Conservation (phyloP, 2,329 filamentous ascomycete species). For the Epichloe gansuensis region DNA sequence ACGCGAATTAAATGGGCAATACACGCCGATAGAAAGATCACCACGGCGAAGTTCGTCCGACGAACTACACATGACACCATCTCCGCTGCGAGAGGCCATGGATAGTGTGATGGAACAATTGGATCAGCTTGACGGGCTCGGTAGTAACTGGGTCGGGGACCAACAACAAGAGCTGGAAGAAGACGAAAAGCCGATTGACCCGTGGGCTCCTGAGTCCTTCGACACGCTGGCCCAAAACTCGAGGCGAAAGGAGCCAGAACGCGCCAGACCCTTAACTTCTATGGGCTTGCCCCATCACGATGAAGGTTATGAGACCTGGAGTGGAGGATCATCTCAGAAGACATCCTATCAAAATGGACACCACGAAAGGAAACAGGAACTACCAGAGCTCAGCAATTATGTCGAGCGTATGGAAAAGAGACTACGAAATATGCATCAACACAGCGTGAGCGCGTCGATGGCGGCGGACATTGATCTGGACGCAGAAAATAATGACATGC, state of each 20-base stretch:
- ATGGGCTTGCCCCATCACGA: slow-evolving; percentile 55
- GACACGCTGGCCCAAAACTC: slow-evolving; percentile 34
- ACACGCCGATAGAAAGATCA: slow-evolving; percentile 47
- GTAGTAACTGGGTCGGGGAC: slow-evolving; percentile 43
- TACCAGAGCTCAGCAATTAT: slow-evolving; percentile 71
- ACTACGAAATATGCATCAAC: slow-evolving; percentile 57
- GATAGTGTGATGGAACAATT: slow-evolving; percentile 95
- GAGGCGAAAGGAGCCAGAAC: slow-evolving; percentile 15
- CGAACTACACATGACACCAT: slow-evolving; percentile 64
- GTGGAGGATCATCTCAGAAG: slow-evolving; percentile 40
- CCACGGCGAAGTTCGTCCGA: slow-evolving; percentile 58
- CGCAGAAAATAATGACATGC: slow-evolving; percentile 32
- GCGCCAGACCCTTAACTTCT: slow-evolving; percentile 52
- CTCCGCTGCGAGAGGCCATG: slow-evolving; percentile 88
- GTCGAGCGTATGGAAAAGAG: slow-evolving; percentile 86
- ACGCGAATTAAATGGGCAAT: slow-evolving; percentile 18
- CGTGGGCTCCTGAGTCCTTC: slow-evolving; percentile 89
- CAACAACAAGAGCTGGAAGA: slow-evolving; percentile 25
- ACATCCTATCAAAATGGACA: slow-evolving; percentile 28
- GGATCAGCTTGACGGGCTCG: slow-evolving; percentile 53
- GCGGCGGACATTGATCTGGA: slow-evolving; percentile 7
- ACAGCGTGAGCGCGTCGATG: slow-evolving; percentile 29
- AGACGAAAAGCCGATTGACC: slow-evolving; percentile 45
- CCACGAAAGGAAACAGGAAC: slow-evolving; percentile 38
- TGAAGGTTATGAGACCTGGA: slow-evolving; percentile 48